Percentiles rank a stretch among this genome's conserved stretches.
Conservation (phyloP, 2,329 filamentous ascomycete genomes). For the Neurospora sp. region DNA sequence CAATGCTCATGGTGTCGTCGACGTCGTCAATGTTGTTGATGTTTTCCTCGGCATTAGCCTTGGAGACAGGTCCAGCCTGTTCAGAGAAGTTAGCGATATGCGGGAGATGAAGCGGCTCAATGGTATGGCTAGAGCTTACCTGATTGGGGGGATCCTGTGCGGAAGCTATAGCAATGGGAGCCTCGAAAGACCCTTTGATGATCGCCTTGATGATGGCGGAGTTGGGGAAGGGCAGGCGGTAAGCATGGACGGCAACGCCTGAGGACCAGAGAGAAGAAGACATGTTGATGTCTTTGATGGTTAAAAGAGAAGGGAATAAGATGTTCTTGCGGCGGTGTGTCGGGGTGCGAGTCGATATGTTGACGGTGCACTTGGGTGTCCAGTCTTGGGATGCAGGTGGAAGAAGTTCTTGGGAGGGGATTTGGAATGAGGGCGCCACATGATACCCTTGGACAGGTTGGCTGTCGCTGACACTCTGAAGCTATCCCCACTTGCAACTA, state of each 20-base stretch:
- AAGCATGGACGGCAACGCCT: not conserved
- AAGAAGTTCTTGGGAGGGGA: not conserved
- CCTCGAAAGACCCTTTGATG: not conserved
- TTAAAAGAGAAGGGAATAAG: not conserved
- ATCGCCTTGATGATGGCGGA: not conserved
- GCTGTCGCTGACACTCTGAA: not conserved
- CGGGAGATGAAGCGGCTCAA: fast-evolving
- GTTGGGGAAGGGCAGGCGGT: not conserved
- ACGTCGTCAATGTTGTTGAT: not conserved
- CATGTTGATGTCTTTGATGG: not conserved
- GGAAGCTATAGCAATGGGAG: not conserved
- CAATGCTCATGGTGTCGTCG: not conserved
- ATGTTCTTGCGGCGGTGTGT: too few relatives aligned
- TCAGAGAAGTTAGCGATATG: not conserved
- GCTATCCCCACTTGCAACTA: not conserved
- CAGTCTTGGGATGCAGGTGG: not conserved
- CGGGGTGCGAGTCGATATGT: not conserved
- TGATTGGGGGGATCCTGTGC: not conserved
- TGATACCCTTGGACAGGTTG: not conserved
- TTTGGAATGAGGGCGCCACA: not conserved
- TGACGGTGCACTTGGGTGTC: not conserved
- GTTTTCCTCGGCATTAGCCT: not conserved
- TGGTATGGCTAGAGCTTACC: not conserved
- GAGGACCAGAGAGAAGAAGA: not conserved
- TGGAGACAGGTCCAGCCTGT: not conserved